Evolutionary conservation across 805 yeast species (phyloP).

Genomic region (Wickerhamiella azyma): DNA sequence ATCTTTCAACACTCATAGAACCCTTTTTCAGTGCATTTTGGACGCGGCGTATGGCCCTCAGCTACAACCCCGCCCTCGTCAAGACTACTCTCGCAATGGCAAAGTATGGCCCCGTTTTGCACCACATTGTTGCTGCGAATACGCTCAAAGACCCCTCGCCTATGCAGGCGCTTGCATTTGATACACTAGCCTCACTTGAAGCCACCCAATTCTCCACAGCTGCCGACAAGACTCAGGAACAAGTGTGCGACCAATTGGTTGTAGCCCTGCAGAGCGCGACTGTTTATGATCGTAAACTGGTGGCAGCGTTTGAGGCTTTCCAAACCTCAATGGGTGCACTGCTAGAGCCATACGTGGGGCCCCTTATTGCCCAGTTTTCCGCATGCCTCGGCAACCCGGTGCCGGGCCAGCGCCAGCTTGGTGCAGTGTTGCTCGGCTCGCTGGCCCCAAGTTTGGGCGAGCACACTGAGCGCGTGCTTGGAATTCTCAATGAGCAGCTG

Average conservation of each 20-base stretch:
- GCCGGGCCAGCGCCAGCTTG: conserved; percentile 64
- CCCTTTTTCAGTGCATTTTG: conserved; percentile 62
- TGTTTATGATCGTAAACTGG: conserved; percentile 38
- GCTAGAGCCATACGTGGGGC: conserved; percentile 55
- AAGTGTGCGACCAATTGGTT: conserved; percentile 59
- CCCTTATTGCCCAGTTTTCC: conserved; percentile 56
- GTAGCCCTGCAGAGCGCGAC: conserved; percentile 73
- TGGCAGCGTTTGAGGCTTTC: conserved; percentile 52
- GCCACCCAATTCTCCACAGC: conserved; percentile 27
- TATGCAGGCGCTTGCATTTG: background rate
- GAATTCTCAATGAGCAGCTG: conserved; percentile 68
- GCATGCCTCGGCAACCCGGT: conserved; percentile 59
- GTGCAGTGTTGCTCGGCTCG: conserved; percentile 61
- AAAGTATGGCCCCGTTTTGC: conserved; percentile 41
- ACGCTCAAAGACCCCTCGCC: conserved; percentile 74
- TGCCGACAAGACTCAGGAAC: conserved; percentile 40
- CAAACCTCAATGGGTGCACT: conserved; percentile 49
- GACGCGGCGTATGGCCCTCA: conserved; percentile 61
- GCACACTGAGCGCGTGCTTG: background rate
- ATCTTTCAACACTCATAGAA: conserved; percentile 39
- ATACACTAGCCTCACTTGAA: conserved; percentile 30
- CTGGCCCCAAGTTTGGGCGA: conserved; percentile 41
- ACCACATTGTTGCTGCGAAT: conserved; percentile 32
- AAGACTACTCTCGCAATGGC: conserved; percentile 61
- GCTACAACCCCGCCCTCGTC: conserved; percentile 39